A percentile compares a stretch with the other conserved stretches of the same genome.
Evolutionary conservation across 495 filamentous ascomycete genomes (phyloP).

Genomic region (Hyaloscypha bicolor): DNA sequence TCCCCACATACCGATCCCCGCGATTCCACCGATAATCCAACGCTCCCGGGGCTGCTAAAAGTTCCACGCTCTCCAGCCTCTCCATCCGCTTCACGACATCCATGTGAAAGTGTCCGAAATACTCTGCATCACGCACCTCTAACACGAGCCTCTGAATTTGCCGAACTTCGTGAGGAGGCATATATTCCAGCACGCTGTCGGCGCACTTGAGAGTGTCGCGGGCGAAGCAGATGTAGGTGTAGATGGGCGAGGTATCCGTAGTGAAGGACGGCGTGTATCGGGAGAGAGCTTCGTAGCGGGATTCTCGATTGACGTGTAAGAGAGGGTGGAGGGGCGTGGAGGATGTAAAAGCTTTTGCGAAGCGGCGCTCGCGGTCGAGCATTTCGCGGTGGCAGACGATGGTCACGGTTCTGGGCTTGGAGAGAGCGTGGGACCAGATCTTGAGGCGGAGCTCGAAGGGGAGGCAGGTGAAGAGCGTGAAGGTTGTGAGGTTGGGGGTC

Average conservation of each 20-base stretch:
- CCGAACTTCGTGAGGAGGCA: neutral
- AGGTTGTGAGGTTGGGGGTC: neutral
- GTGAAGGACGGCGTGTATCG: constrained; percentile 20
- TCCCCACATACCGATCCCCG: neutral
- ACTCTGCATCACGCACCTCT: constrained; percentile 18
- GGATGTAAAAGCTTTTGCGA: constrained; percentile 2
- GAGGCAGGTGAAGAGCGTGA: constrained; percentile 26
- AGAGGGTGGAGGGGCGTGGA: neutral
- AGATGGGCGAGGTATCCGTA: neutral
- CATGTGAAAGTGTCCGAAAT: constrained; percentile 28
- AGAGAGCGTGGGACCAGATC: constrained; percentile 20
- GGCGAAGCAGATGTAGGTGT: constrained; percentile 18
- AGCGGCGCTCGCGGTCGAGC: neutral
- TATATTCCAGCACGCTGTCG: constrained; percentile 16
- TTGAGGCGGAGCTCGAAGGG: constrained; percentile 30
- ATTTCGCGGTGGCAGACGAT: constrained; percentile 9
- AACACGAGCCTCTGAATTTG: constrained; percentile 14
- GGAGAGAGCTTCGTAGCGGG: constrained; percentile 14
- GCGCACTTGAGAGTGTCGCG: constrained; percentile 12
- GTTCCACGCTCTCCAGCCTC: constrained; percentile 12
- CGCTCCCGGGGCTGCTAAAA: constrained; percentile 4
- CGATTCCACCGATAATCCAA: constrained; percentile 4
- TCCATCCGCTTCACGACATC: constrained; percentile 19
- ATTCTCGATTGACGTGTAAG: constrained; percentile 18
- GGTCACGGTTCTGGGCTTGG: constrained; percentile 8